These are phyloP conservation scores for Ilyonectria sp. DNA, from an alignment of 2,329 filamentous ascomycete species.

Conservation along the genomic window DNA sequence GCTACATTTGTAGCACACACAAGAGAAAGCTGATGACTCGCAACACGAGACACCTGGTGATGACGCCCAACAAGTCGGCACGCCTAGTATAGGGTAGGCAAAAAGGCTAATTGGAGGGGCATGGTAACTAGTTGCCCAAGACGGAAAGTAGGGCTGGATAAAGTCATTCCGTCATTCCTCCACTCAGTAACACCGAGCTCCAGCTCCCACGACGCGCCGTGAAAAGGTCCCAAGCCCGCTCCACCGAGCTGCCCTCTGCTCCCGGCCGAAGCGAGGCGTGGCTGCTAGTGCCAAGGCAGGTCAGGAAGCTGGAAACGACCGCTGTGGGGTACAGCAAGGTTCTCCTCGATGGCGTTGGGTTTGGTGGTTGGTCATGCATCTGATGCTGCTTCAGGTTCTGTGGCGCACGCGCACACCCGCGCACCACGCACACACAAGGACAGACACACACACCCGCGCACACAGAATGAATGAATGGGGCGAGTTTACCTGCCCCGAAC, in stretches of 20 bases:
- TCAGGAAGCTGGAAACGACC: constrained; percentile 2
- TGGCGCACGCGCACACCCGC: constrained; percentile 21
- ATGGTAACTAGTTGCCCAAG: constrained; percentile 34
- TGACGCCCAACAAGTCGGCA: background rate
- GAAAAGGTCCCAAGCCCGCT: background rate
- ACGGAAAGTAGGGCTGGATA: constrained; percentile 44
- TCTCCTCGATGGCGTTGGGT: constrained; percentile 9
- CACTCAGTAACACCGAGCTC: constrained; percentile 19
- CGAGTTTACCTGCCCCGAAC: constrained; percentile 27
- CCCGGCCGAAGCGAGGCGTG: background rate
- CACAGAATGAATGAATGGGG: constrained; percentile 33
- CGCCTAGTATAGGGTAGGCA: constrained; percentile 35
- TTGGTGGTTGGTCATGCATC: constrained; percentile 15
- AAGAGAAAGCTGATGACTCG: too few species aligned
- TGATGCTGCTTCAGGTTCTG: constrained; percentile 22
- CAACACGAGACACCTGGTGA: background rate
- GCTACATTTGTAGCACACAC: too few species aligned
- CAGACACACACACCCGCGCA: constrained; percentile 21
- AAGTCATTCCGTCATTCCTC: constrained; percentile 38
- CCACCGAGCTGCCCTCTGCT: background rate
- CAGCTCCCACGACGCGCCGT: constrained; percentile 20
- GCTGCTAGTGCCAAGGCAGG: background rate
- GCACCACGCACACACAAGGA: constrained; percentile 40
- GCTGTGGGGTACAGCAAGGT: constrained; percentile 20
- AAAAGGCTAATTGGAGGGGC: constrained; percentile 17